A percentile compares a stretch with the other conserved stretches of the same genome.
phyloP scores from a whole-genome alignment of 23 red algal genomes.

The Gracilaria domingensis region DNA sequence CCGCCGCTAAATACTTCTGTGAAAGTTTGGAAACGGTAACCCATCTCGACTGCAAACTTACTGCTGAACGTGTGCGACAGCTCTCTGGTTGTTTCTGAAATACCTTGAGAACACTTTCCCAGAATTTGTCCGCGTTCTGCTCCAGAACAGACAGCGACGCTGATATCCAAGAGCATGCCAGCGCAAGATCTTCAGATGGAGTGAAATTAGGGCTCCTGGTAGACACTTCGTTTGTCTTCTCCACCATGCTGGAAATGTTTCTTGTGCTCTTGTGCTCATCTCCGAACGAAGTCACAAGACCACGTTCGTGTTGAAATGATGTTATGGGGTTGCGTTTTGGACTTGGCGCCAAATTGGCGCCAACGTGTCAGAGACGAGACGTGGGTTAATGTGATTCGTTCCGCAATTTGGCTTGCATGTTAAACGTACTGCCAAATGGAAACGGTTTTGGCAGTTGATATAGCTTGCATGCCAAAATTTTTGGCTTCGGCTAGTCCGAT shows the following conservation, averaged over 20 bases:
- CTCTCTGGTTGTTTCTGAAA: neutral
- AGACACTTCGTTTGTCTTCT: too few species aligned
- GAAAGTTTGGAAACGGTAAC: neutral
- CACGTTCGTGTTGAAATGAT: too few species aligned
- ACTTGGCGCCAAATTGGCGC: neutral
- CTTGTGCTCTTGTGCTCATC: neutral
- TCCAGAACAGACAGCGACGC: neutral
- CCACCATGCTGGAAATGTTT: too few species aligned
- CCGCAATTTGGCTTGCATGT: neutral
- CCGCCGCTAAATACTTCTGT: constrained; percentile 37
- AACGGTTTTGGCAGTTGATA: neutral
- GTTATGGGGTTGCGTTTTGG: too few species aligned
- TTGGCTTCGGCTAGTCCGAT: neutral
- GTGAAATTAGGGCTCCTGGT: neutral
- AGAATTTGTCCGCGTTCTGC: constrained; percentile 29
- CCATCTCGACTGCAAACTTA: constrained; percentile 37
- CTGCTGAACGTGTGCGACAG: neutral
- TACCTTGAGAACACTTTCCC: neutral
- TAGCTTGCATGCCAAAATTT: neutral
- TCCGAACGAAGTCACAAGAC: too few species aligned
- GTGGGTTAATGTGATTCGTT: neutral
- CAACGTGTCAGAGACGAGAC: neutral
- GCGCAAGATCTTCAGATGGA: constrained; percentile 13
- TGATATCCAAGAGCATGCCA: neutral
- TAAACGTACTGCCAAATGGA: neutral